A percentile compares a stretch with the other conserved stretches of the same genome.
phyloP scores from a whole-genome alignment of 2,329 filamentous ascomycete genomes.

The Botrytis byssoidea region DNA sequence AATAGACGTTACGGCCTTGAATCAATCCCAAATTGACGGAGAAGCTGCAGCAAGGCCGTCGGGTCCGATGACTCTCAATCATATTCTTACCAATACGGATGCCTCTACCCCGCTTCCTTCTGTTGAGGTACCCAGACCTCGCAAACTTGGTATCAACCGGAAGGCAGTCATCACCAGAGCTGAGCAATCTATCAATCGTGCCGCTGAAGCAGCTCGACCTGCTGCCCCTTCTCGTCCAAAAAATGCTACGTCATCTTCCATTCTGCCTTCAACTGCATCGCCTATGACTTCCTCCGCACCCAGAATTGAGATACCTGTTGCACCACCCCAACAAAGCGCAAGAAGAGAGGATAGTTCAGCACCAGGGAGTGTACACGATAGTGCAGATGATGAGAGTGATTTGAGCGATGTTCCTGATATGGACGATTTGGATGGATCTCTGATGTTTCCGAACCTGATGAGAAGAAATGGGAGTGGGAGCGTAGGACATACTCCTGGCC shows the following conservation, averaged over 20 bases:
- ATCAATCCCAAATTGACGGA: constrained; percentile 48
- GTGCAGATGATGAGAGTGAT: constrained; percentile 55
- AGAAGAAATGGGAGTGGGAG: constrained; percentile 8
- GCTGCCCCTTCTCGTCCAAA: constrained; percentile 40
- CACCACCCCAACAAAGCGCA: constrained; percentile 28
- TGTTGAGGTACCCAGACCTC: constrained; percentile 31
- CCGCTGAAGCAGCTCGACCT: constrained; percentile 38
- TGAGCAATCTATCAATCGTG: constrained; percentile 53
- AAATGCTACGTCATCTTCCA: constrained; percentile 15
- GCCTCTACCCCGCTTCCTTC: constrained; percentile 32
- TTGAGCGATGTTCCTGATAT: constrained; percentile 48
- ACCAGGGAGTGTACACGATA: constrained; percentile 46
- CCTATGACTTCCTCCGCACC: constrained; percentile 29
- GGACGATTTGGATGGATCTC: constrained; percentile 33
- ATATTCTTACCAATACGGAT: constrained; percentile 38
- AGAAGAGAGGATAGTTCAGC: constrained; percentile 39
- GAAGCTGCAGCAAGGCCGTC: constrained; percentile 39
- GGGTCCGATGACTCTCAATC: constrained; percentile 38
- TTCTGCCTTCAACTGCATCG: constrained; percentile 39
- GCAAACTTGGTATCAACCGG: constrained; percentile 36
- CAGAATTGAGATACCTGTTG: constrained; percentile 42
- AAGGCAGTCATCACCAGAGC: constrained; percentile 59
- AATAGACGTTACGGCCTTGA: constrained; percentile 41
- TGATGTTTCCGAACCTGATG: constrained; percentile 29
- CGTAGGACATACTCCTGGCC: background rate